These are phyloP conservation scores for Flaveria trinervia DNA, from an alignment of 129 eudicot genomes.

Conservation along the genomic window DNA sequence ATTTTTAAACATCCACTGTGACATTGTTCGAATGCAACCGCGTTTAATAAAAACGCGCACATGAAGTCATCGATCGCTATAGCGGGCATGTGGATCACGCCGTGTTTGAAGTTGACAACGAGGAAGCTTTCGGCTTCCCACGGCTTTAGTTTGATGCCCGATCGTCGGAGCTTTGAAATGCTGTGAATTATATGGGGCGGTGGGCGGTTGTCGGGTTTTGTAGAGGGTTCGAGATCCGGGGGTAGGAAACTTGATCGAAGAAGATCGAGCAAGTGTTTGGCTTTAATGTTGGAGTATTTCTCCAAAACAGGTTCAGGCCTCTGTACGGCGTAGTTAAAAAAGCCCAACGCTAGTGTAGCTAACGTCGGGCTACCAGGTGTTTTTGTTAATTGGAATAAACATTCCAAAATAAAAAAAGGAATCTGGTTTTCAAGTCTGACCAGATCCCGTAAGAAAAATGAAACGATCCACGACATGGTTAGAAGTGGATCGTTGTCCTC, in stretches of 20 bases:
- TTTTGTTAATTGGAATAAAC: conserved; percentile 52
- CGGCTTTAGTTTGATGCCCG: conserved; percentile 64
- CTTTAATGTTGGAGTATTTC: conserved; percentile 34
- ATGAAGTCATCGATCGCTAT: conserved; percentile 72
- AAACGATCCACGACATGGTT: conserved; percentile 64
- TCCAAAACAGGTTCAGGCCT: conserved; percentile 40
- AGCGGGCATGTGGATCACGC: conserved; percentile 64
- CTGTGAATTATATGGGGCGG: conserved; percentile 55
- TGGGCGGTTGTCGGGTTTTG: conserved; percentile 21
- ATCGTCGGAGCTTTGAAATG: conserved; percentile 74
- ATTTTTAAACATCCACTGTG: conserved; percentile 57
- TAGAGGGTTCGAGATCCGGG: background rate
- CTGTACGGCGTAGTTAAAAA: conserved; percentile 50
- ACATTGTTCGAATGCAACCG: conserved; percentile 86
- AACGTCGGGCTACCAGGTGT: conserved; percentile 39
- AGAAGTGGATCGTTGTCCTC: conserved; percentile 64
- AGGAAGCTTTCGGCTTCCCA: conserved; percentile 58
- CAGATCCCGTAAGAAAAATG: conserved; percentile 71
- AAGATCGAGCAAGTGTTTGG: conserved; percentile 70
- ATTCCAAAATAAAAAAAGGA: conserved; percentile 62
- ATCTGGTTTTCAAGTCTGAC: conserved; percentile 76
- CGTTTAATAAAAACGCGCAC: conserved; percentile 63
- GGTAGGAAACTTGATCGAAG: conserved; percentile 51
- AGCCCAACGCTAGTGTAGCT: conserved; percentile 35
- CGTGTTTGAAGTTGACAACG: conserved; percentile 47